Conservation (phyloP, 2,329 filamentous ascomycete species). For the Coniochaeta sp. region DNA sequence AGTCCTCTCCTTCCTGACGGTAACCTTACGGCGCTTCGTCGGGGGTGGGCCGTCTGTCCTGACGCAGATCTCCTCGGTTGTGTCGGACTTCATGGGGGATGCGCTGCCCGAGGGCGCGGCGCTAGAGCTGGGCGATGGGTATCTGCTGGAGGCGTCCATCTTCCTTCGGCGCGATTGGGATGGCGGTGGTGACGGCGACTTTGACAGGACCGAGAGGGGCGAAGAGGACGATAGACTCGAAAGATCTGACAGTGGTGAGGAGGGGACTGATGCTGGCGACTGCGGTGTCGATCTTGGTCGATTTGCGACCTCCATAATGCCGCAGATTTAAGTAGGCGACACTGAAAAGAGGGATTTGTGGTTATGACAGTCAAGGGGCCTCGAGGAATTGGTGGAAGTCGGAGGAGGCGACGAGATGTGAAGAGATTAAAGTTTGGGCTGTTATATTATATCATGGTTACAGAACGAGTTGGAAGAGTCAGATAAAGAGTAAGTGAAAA, state of each 20-base stretch:
- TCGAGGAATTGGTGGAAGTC: not conserved
- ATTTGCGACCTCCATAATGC: slow-evolving; percentile 10
- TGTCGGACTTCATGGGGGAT: slow-evolving; percentile 41
- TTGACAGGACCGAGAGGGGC: slow-evolving; percentile 46
- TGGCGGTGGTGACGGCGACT: slow-evolving; percentile 43
- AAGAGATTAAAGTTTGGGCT: not conserved
- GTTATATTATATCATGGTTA: not conserved
- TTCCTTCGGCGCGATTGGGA: slow-evolving; percentile 23
- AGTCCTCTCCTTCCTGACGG: slow-evolving; percentile 56
- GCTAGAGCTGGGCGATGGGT: slow-evolving; percentile 46
- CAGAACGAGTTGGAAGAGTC: no score
- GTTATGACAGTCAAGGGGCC: no score
- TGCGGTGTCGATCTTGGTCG: not conserved
- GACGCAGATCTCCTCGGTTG: slow-evolving; percentile 29
- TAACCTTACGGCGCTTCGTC: slow-evolving; percentile 67
- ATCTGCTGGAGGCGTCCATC: slow-evolving; percentile 34
- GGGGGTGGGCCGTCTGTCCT: slow-evolving; percentile 57
- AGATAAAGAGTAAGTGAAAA: no score
- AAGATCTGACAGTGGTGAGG: slow-evolving; percentile 16
- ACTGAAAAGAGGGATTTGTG: no score
- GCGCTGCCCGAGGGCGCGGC: slow-evolving; percentile 39
- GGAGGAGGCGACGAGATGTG: not conserved
- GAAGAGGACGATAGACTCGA: slow-evolving; percentile 30
- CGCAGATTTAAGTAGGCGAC: no score
- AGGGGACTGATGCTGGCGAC: not conserved